A percentile compares a stretch with the other conserved stretches of the same genome.
Evolutionary conservation across 805 yeast species (phyloP).

Genomic region (Dipodascopsis uninucleata): DNA sequence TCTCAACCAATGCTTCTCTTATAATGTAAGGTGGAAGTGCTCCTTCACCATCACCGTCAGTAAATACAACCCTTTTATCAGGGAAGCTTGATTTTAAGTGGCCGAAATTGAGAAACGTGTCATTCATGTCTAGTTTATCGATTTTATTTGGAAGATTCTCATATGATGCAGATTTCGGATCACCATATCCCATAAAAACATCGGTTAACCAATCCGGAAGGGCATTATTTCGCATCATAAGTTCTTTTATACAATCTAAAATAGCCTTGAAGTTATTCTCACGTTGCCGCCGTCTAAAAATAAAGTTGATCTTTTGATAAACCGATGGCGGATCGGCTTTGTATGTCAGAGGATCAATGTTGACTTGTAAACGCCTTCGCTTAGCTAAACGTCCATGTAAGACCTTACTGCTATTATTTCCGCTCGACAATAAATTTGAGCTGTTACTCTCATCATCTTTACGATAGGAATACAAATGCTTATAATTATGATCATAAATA

Average conservation of each 20-base stretch:
- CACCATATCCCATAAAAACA: slow-evolving; percentile 36
- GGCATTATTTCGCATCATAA: slow-evolving; percentile 5
- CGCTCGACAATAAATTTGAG: no score
- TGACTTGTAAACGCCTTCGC: slow-evolving; percentile 27
- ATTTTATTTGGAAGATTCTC: slow-evolving; percentile 11
- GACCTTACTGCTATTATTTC: slow-evolving; percentile 10
- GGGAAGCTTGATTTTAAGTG: slow-evolving; percentile 30
- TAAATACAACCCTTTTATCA: slow-evolving; percentile 15
- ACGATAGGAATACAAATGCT: slow-evolving; percentile 8
- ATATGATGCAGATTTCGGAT: slow-evolving; percentile 25
- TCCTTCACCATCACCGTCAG: slow-evolving; percentile 12
- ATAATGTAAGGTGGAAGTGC: slow-evolving; percentile 21
- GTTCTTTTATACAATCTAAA: slow-evolving; percentile 19
- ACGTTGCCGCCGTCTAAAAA: slow-evolving; percentile 31
- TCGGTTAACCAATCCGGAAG: slow-evolving; percentile 41
- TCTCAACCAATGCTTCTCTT: slow-evolving; percentile 1
- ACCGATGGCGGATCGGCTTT: slow-evolving; percentile 8
- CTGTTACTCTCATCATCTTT: neutral
- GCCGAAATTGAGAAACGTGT: slow-evolving; percentile 30
- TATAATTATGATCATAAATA: slow-evolving; percentile 28
- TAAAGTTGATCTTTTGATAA: slow-evolving; percentile 28
- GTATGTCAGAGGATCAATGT: slow-evolving; percentile 28
- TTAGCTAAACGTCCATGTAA: slow-evolving; percentile 12
- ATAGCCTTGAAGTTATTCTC: slow-evolving; percentile 31
- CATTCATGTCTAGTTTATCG: slow-evolving; percentile 29